Conservation (phyloP, 2,329 filamentous ascomycete species). For the Calonectria naviculata region DNA sequence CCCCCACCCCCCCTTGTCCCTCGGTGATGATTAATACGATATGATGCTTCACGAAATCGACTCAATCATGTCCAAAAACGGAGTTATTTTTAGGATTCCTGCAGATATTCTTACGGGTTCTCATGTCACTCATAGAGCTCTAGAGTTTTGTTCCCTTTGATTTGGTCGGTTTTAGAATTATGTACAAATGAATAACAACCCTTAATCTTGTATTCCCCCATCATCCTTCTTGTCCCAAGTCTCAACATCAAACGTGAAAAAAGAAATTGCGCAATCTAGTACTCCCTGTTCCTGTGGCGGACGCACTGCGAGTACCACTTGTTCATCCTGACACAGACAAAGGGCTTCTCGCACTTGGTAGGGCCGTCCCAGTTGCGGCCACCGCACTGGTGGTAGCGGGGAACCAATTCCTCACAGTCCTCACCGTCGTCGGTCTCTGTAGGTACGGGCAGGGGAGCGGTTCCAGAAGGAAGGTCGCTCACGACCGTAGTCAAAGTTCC, state of each 20-base stretch:
- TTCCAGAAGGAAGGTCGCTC: constrained; percentile 21
- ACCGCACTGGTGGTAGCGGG: constrained; percentile 37
- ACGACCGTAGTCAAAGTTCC: constrained; percentile 21
- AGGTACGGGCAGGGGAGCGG: constrained; percentile 16
- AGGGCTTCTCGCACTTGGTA: constrained; percentile 35
- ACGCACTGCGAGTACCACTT: constrained; percentile 37
- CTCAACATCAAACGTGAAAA: too few species aligned
- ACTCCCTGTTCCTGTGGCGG: not conserved
- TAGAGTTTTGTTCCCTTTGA: constrained; percentile 11
- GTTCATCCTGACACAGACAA: constrained; percentile 29
- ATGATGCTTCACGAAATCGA: not conserved
- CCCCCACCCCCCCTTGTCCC: not conserved
- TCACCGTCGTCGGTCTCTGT: constrained; percentile 23
- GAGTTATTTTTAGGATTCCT: constrained; percentile 20
- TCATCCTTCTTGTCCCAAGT: too few species aligned
- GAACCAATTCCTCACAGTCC: constrained; percentile 10
- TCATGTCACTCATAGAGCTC: constrained; percentile 29
- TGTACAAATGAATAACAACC: constrained; percentile 25
- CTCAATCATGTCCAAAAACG: not conserved
- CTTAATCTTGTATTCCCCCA: not conserved
- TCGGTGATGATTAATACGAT: not conserved
- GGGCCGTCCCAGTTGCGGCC: constrained; percentile 31
- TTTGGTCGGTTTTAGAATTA: constrained; percentile 21
- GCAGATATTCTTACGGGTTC: constrained; percentile 17
- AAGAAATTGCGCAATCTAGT: too few species aligned